Base-by-base conservation (phyloP, 2,329 filamentous ascomycete species). In the Penicillium sp. region DNA sequence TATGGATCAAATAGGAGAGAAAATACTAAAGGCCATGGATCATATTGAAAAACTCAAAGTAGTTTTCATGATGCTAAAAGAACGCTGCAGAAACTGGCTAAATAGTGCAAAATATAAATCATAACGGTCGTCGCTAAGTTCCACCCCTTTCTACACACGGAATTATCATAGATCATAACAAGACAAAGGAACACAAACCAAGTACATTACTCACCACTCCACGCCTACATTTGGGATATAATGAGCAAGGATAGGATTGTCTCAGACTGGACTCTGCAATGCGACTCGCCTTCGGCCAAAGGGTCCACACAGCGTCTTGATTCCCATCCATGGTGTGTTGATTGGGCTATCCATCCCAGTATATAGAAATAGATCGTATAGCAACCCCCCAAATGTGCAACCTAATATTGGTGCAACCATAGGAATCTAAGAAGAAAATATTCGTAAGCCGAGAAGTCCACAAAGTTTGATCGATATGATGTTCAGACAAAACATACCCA, bases 381-480 rank as follows among this genome's bases (percentile, higher is more conserved):
- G 62, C 68, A 86, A 84, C 2, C 84, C 87, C 3, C 87, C 87
- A 61, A 87, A 83, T 0, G 79, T 71, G 63, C 80, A 83, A 5
- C 88, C 88, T 10, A 82, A 70, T 67, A 90, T 89, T 0, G 88
- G 88, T 2, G 86, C 81, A 4, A 91, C 83, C 78, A 91, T 88
- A 0, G 88, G 88, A 20, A 90, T 82, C 85, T 87, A 43, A 5
- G 54, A 18, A 58, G 26, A 43, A 4, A 56, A 11, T 57, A 18
- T 26, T 29, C 43, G 26, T 50, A 9, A 50, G 50, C 20, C 3
- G 11, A 11, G 4, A 18, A 26, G 9, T 14, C 2, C 13, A 34
- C 4, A 45, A 29, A 11, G 7, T 8, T 18, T 20, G 5, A 13
- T 32, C 5, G 9, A 10, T 42, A 4, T n/a, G 14, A n/a, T 50